Evolutionary conservation across 371 early-diverging fungal genomes (phyloP).

Genomic region (Mortierella sp.): DNA sequence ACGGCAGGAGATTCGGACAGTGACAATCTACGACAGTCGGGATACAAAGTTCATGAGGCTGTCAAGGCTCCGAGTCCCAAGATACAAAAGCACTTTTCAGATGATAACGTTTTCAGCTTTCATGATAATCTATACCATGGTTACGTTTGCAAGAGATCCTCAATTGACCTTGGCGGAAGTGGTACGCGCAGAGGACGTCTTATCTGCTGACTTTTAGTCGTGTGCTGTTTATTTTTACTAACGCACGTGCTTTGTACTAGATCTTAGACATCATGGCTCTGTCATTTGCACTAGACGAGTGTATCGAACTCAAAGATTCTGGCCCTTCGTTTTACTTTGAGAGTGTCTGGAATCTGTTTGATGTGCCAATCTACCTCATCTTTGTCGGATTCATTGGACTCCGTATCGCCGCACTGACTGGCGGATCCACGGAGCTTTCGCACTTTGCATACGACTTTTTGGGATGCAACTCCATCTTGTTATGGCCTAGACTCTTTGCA

Average conservation of each 20-base stretch:
- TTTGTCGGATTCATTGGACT: constrained; percentile 42
- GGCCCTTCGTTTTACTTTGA: constrained; percentile 54
- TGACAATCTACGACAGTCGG: constrained; percentile 38
- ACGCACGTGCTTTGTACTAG: constrained; percentile 8
- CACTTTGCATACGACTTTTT: constrained; percentile 53
- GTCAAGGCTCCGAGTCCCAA: constrained; percentile 51
- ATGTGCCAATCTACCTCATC: constrained; percentile 50
- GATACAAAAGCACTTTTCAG: constrained; percentile 54
- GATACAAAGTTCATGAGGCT: constrained; percentile 49
- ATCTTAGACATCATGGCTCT: constrained; percentile 42
- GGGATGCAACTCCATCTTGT: constrained; percentile 52
- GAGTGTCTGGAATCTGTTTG: constrained; percentile 55
- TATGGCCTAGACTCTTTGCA: constrained; percentile 56
- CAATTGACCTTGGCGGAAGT: constrained; percentile 40
- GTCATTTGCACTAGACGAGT: constrained; percentile 44
- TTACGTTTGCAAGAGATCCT: constrained; percentile 34
- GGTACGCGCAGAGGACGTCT: constrained; percentile 10
- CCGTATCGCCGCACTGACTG: constrained; percentile 29
- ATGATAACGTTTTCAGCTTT: constrained; percentile 45
- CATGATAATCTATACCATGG: constrained; percentile 41
- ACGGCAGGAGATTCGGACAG: constrained; percentile 45
- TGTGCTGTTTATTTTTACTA: not conserved
- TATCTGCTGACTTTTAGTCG: not conserved
- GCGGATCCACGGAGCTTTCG: constrained; percentile 23
- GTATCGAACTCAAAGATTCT: constrained; percentile 45